Percentiles rank a stretch among this genome's conserved stretches.
Evolutionary conservation across 2,329 filamentous ascomycete species (phyloP).

Genomic region (Xylaria digitata): DNA sequence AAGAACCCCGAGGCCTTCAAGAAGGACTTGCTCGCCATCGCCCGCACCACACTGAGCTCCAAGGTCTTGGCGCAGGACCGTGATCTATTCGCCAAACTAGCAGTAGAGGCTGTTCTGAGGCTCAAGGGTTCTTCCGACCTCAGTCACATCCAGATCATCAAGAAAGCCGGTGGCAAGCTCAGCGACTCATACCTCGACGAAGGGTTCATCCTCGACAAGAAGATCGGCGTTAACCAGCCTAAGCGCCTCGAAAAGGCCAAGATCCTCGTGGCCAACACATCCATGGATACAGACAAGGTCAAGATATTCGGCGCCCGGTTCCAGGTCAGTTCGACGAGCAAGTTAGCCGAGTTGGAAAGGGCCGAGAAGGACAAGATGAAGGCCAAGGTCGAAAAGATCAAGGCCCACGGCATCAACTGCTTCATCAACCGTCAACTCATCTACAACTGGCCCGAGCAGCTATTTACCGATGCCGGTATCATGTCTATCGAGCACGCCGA

Average conservation of each 20-base stretch:
- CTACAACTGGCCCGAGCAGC: slow-evolving; percentile 99
- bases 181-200: slow-evolving; percentile 98
- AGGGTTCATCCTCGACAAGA: slow-evolving; percentile 98
- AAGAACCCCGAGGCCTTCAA: slow-evolving; percentile 84
- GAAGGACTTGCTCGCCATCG: slow-evolving; percentile 89
- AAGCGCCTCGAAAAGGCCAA: slow-evolving; percentile 98
- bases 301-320: slow-evolving; percentile 99
- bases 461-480: slow-evolving; percentile 97
- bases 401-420: slow-evolving; percentile 98
- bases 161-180: slow-evolving; percentile 97
- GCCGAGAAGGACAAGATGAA: slow-evolving; percentile 99
- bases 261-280: slow-evolving; percentile 96
- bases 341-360: slow-evolving; percentile 98
- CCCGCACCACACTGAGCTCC: slow-evolving; percentile 93
- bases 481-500: slow-evolving; percentile 99
- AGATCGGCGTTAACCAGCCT: slow-evolving; percentile 98
- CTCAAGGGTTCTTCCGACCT: slow-evolving; percentile 92
- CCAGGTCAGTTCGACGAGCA: slow-evolving; percentile 95
- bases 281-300: slow-evolving; percentile 99
- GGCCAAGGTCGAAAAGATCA: slow-evolving; percentile 98
- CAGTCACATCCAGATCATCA: slow-evolving; percentile 99
- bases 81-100: slow-evolving; percentile 88
- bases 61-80: slow-evolving; percentile 96
- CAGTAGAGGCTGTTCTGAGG: slow-evolving; percentile 89
- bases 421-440: slow-evolving; percentile 99